Evolutionary conservation across 129 eudicot species (phyloP), one percentile per base, ranked within the genome.

Genomic region (Escallonia herrerae): DNA sequence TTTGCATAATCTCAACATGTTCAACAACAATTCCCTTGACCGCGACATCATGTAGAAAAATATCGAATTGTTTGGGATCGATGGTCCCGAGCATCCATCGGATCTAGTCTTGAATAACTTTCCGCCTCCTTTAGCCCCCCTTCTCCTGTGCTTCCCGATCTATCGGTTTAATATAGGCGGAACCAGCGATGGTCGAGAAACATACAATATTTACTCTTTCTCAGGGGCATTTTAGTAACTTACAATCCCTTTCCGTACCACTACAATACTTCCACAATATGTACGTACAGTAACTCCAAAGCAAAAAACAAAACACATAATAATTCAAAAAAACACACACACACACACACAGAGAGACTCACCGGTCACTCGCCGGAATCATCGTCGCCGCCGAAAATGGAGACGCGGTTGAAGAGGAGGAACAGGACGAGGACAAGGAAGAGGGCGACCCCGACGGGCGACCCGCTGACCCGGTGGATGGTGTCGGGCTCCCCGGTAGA

Each of bases 401-500:
- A 88, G 41, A 86, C 39, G 53, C 83, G 72, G 59, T 81, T 76
- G 76, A 88, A 88, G 4, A 93, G 91, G 48, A 93, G 80, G 39
- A 93, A 77, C 6, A 93, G 70, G 2, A 88, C 87, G n/a, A 93
- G 87, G 15, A 80, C 11, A 6, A 93, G 87, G 15, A 93, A 67
- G 14, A 88, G 77, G 3, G 87, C 98, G 45, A 93, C 98, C 46
- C 98, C 96, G 58, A 86, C 80, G 10, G 98, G 96, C 5, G 96
- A 93, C 9, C 98, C 98, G 55, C 96, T 83, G 49, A 77, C 89
- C 9, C 95, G 91, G 75, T 91, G 98, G 66, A 91, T 85, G 33
- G 96, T 69, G 50, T 88, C 82, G 4, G 98, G 96, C 60, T 80
- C 95, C 0, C 96, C 98, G 58, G 84, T 44, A 63, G 91, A 70